Conservation (phyloP, 352 stramenopile species). For the Pythium graminicola region DNA sequence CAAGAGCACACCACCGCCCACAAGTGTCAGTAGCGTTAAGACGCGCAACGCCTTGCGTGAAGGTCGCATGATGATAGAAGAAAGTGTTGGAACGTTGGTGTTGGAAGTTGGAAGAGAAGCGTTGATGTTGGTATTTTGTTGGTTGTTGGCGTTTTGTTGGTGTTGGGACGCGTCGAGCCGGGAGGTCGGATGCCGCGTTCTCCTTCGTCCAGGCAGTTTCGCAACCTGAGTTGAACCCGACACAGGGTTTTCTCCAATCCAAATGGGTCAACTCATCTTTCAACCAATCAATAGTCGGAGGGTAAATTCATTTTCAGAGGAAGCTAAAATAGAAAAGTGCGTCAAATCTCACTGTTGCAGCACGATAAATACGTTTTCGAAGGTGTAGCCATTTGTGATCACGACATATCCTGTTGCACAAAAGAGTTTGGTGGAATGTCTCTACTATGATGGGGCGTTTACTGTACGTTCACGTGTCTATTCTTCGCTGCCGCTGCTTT, state of each 20-base stretch:
- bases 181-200: conserved; percentile 2
- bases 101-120: neutral
- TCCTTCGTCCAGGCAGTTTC: conserved; percentile 4
- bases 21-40: conserved; percentile 52
- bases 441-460: no score
- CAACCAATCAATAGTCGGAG: neutral
- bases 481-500: conserved; percentile 7
- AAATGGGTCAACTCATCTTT: neutral
- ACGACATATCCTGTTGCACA: no score
- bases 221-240: conserved; percentile 12
- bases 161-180: neutral
- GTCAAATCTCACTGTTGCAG: no score
- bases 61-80: conserved; percentile 38
- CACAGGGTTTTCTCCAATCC: neutral
- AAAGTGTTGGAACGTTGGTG: neutral
- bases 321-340: neutral
- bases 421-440: conserved; percentile 1
- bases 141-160: conserved; percentile 6
- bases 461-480: no score
- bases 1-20: conserved; percentile 40
- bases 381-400: no score
- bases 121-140: conserved; percentile 1
- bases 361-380: no score
- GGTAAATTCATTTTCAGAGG: neutral
- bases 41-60: conserved; percentile 55